Base-by-base conservation (phyloP, 2,329 filamentous ascomycete species). In the Chlorencoelia australis region DNA sequence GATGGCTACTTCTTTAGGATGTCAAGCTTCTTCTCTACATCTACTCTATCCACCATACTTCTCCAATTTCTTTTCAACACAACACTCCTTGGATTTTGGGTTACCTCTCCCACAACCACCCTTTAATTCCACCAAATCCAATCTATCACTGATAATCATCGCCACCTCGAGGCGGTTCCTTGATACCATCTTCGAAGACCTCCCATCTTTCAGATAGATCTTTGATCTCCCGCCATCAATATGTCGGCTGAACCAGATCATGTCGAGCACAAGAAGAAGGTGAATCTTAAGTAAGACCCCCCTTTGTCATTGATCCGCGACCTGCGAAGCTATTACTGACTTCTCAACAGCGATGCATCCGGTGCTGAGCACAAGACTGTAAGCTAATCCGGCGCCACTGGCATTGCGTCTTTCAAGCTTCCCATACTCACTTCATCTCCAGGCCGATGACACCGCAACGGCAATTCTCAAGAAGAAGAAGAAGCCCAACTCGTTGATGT, bases 381-480 rank as follows among this genome's bases (percentile, higher is more conserved):
- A 72, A 59, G 75, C 56, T 53, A 41, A 37, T 33, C 24, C 33
- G 39, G 37, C 35, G 39, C 39, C 47, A 52, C 45, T 49, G 47
- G 44, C 45, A 50, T 43, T 47, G 45, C 24, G 50, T 48, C 37
- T 44, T 16, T 45, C 39, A 35, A 39, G 42, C 41, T 33, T 39
- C 27, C 8, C 27, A 52, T 49, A 53, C 58, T 62, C 51, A 68
- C 58, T 41, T 42, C 27, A 19, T 29, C 46, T 41, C 19, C 56
- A 93, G 79, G 79, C 86, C 55, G 84, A 95, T 62, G 91, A 94
- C 59, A 86, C 81, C 45, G 78, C 91, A 35, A 98, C 91, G 30
- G 91, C 91, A 51, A 98, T 98, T 55, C 76, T 98, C 57, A 96
- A 95, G 73, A 96, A 96, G 76, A 98, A 98, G 82, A 98, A 98